A percentile compares a stretch with the other conserved stretches of the same genome.
phyloP scores from a whole-genome alignment of 2,329 filamentous ascomycete genomes.

The Aspergillus pseudotamarii region DNA sequence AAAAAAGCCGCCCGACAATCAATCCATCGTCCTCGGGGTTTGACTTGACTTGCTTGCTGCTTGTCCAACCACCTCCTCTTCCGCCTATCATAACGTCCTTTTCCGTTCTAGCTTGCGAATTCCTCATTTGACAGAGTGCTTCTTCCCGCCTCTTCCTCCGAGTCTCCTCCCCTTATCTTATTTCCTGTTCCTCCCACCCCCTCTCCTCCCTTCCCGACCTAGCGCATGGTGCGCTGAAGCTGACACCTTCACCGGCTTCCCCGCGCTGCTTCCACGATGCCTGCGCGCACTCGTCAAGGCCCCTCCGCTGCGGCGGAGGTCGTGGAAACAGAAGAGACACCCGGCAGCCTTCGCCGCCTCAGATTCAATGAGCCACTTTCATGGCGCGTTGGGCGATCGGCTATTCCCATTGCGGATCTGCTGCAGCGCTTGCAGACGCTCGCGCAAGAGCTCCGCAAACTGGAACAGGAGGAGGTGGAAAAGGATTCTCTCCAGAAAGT shows the following conservation, averaged over 20 bases:
- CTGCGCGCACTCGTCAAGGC: conserved; percentile 46
- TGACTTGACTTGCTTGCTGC: background rate
- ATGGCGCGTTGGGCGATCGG: conserved; percentile 82
- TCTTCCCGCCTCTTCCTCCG: background rate
- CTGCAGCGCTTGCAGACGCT: conserved; percentile 79
- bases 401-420: conserved; percentile 81
- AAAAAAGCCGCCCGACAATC: conserved; percentile 5
- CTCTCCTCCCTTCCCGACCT: background rate
- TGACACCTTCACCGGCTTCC: conserved; percentile 22
- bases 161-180: background rate
- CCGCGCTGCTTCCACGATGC: conserved; percentile 40
- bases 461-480: conserved; percentile 85
- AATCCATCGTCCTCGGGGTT: background rate
- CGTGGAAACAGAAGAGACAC: conserved; percentile 36
- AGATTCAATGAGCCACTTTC: conserved; percentile 83
- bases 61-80: conserved; percentile 3
- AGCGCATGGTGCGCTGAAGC: conserved; percentile 26
- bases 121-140: background rate
- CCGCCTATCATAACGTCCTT: conserved; percentile 2
- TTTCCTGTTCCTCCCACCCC: background rate
- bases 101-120: background rate
- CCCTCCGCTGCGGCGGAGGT: conserved; percentile 35
- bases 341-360: conserved; percentile 51
- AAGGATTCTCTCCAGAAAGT: conserved; percentile 81
- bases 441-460: conserved; percentile 76